Conservation (phyloP, 257 asterid genomes). For the Phtheirospermum japonicum region DNA sequence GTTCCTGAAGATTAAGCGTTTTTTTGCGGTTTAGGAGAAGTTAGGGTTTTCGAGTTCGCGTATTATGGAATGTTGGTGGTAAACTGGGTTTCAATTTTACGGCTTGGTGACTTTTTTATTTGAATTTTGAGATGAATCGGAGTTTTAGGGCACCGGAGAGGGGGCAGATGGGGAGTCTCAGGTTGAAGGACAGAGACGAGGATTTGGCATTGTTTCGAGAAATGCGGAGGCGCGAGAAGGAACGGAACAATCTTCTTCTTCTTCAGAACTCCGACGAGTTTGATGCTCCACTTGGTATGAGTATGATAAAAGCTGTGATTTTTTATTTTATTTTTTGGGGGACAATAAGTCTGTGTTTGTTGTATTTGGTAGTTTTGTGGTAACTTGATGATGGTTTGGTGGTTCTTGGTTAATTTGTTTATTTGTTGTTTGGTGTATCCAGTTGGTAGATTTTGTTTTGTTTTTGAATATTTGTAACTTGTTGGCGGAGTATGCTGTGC, state of each 20-base stretch:
- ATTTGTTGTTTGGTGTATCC: constrained; percentile 32
- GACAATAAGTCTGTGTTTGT: not conserved
- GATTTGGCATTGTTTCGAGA: constrained; percentile 87
- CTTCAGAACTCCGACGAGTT: constrained; percentile 74
- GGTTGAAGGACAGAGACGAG: constrained; percentile 76
- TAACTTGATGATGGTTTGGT: too few relatives aligned
- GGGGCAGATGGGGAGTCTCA: constrained; percentile 60
- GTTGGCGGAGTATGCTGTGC: constrained; percentile 17
- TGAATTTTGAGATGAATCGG: constrained; percentile 58
- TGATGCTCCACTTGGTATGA: constrained; percentile 71
- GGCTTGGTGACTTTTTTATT: constrained; percentile 21
- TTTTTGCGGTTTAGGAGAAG: constrained; percentile 24
- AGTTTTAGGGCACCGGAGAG: constrained; percentile 80
- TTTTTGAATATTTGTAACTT: constrained; percentile 21
- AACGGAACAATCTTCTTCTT: constrained; percentile 58
- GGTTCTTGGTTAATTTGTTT: constrained; percentile 21
- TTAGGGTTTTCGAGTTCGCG: constrained; percentile 42
- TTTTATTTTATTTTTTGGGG: not conserved
- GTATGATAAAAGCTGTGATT: constrained; percentile 33
- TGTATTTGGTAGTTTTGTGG: constrained; percentile 8
- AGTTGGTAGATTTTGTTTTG: constrained; percentile 31
- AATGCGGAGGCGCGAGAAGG: constrained; percentile 89
- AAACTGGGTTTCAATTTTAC: constrained; percentile 29
- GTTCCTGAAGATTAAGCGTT: constrained; percentile 25
- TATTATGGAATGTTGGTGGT: constrained; percentile 26